These are phyloP conservation scores for Sphagnum magellanicum DNA, from an alignment of 228 moss, liverwort and hornwort species.

Conservation along the genomic window DNA sequence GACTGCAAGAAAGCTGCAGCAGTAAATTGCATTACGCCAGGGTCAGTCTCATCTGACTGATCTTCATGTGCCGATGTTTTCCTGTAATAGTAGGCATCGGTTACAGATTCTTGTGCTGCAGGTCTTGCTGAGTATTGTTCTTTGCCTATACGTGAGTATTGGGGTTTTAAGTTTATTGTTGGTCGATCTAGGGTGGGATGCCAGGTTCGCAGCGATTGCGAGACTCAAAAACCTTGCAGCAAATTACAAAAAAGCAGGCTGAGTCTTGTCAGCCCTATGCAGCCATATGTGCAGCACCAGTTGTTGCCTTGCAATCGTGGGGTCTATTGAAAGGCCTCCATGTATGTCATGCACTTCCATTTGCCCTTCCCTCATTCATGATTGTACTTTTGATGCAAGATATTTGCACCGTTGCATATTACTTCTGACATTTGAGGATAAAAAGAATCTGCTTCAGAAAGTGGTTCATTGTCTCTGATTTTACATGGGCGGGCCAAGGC, in stretches of 20 bases:
- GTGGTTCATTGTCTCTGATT: background rate
- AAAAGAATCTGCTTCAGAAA: background rate
- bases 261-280: constrained; percentile 50
- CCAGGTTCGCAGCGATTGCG: constrained; percentile 73
- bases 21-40: no score
- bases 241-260: constrained; percentile 59
- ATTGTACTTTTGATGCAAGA: no score
- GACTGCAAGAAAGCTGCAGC: no score
- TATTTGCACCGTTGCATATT: no score
- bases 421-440: no score
- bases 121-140: background rate
- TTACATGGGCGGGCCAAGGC: constrained; percentile 29
- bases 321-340: constrained; percentile 68
- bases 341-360: constrained; percentile 12
- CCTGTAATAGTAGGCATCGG: no score
- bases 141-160: background rate
- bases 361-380: no score
- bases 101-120: background rate
- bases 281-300: constrained; percentile 89
- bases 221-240: constrained; percentile 50
- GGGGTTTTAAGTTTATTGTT: background rate
- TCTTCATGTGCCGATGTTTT: no score
- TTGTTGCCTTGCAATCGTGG: constrained; percentile 71
- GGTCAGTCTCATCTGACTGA: no score
- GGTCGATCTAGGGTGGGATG: constrained; percentile 63